phyloP scores from a whole-genome alignment of 805 yeast species.

The Metschnikowia santaceciliae region DNA sequence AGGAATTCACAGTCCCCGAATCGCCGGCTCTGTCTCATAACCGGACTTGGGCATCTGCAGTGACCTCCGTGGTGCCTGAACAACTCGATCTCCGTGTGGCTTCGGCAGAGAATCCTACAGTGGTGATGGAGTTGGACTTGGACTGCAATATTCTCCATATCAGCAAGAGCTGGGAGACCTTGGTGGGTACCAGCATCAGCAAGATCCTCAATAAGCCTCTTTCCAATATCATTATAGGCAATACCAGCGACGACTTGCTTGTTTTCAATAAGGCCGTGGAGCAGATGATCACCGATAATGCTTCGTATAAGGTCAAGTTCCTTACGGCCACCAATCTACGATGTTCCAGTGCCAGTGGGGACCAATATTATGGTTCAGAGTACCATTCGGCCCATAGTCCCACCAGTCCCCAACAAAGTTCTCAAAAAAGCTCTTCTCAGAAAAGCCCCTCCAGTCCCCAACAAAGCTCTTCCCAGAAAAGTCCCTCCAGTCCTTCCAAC shows the following conservation, averaged over 20 bases:
- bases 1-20: neutral
- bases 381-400: neutral
- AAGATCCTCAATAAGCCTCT: slow-evolving; percentile 58
- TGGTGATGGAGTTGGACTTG: slow-evolving; percentile 79
- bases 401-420: too few species aligned
- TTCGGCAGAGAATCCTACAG: slow-evolving; percentile 65
- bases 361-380: neutral
- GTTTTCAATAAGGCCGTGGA: slow-evolving; percentile 69
- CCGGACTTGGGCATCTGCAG: neutral
- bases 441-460: too few species aligned
- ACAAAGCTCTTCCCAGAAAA: too few species aligned
- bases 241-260: slow-evolving; percentile 51
- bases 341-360: neutral
- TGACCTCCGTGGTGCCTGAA: slow-evolving; percentile 30
- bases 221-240: slow-evolving; percentile 61
- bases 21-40: too few species aligned
- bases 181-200: slow-evolving; percentile 63
- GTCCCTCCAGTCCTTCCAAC: too few species aligned
- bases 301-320: slow-evolving; percentile 74
- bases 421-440: too few species aligned
- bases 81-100: slow-evolving; percentile 58
- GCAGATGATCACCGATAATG: slow-evolving; percentile 68
- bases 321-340: slow-evolving; percentile 44
- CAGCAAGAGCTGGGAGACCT: slow-evolving; percentile 71
- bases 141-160: slow-evolving; percentile 74